Evolutionary conservation across 2,329 filamentous ascomycete genomes (phyloP), one percentile per base, ranked within the genome.

Genomic region (Aspergillus ochraceoroseus): DNA sequence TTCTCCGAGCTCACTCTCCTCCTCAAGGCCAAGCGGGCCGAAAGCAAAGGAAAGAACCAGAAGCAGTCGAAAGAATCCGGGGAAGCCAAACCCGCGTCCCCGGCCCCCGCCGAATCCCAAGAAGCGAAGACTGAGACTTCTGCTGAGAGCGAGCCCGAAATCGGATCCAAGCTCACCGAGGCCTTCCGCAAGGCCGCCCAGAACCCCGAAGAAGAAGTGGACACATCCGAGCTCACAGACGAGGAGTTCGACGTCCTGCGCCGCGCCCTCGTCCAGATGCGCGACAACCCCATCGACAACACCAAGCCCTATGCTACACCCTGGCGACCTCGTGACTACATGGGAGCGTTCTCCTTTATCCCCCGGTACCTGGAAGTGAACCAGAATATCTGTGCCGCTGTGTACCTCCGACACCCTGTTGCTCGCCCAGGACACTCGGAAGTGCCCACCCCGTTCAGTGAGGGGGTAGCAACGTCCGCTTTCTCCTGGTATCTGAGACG

Each of bases 361-460:
- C 92, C 92, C 7, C 75, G 85, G 38, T 98, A 96, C 65, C 78
- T 98, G 46, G 94, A 98, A 70, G 92, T 98, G 55, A 95, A 96
- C 73, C 92, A 94, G 66, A 94, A 89, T 59, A 85, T 96, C 56
- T 98, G 92, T 67, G 83, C 89, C 1, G 92, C 92, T 7, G 88
- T 98, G 27, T 98, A 98, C 65, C 70, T 98, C 47, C 78, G 92
- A 43, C 90, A 98, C 70, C 92, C 92, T 0, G 90, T 96, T 29
- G 92, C 87, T 17, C 76, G 89, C 46, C 83, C 83, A 2, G 88
- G 89, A 7, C 58, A 79, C 51, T 82, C 85, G 3, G 92, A 90
- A 65, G 83, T 90, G 46, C 90, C 90, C 1, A 87, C 86, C 15
- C 90, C 90, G 12, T 95, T 88, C 66, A 67, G 71, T 35, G 71